Percentiles rank a stretch among this genome's conserved stretches.
These are phyloP conservation scores for Leccinum subrobustum DNA, from an alignment of 1,284 basidiomycete genomes.

Conservation along the genomic window DNA sequence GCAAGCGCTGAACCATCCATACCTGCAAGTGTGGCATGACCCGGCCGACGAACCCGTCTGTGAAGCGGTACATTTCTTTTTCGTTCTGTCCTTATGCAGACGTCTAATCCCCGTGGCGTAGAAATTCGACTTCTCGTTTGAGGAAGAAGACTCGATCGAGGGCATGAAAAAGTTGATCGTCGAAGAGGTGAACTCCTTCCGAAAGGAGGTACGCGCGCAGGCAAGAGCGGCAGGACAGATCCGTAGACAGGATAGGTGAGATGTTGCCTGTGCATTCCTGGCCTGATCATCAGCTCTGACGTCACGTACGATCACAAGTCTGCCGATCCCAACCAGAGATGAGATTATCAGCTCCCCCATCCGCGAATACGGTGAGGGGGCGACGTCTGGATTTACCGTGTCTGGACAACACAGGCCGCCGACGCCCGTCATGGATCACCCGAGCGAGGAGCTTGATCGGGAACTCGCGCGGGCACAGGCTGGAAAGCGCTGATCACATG, in stretches of 20 bases:
- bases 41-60: constrained; percentile 89
- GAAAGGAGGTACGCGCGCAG: constrained; percentile 79
- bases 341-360: constrained; percentile 78
- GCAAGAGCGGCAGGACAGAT: constrained; percentile 68
- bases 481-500: constrained; percentile 24
- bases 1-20: constrained; percentile 93
- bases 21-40: constrained; percentile 93
- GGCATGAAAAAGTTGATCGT: constrained; percentile 98
- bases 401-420: constrained; percentile 41
- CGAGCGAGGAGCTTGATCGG: constrained; percentile 82
- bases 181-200: constrained; percentile 89
- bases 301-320: constrained; percentile 30
- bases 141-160: constrained; percentile 93
- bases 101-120: constrained; percentile 29
- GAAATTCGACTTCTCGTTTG: constrained; percentile 98
- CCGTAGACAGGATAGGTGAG: constrained; percentile 70
- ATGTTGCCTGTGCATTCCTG: background rate
- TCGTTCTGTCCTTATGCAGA: background rate
- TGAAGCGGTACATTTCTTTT: constrained; percentile 50
- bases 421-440: constrained; percentile 77
- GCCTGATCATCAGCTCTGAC: constrained; percentile 10
- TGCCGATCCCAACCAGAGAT: constrained; percentile 75
- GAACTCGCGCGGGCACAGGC: constrained; percentile 73
- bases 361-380: constrained; percentile 65
- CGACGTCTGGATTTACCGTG: constrained; percentile 66